Conservation (phyloP, 139 green algal species). For the Eudorina sp. region DNA sequence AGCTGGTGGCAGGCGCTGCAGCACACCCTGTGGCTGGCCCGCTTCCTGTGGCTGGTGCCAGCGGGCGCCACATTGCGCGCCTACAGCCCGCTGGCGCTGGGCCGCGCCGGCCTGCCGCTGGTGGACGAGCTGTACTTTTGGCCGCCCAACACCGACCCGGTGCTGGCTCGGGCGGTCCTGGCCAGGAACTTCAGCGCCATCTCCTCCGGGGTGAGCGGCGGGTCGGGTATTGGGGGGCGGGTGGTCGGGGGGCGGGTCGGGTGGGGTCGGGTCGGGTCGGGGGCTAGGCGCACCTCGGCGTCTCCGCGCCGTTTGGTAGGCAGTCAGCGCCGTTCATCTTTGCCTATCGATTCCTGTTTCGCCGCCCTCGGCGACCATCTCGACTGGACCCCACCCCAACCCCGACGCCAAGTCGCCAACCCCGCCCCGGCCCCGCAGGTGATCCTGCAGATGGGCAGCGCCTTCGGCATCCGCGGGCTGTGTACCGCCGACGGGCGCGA, state of each 20-base stretch:
- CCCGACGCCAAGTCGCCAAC: too few species aligned
- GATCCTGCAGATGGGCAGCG: constrained; percentile 46
- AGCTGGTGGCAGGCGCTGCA: constrained; percentile 54
- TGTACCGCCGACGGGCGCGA: constrained; percentile 40
- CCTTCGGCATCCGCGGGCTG: constrained; percentile 53
- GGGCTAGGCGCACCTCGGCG: too few species aligned
- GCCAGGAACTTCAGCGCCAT: constrained; percentile 66
- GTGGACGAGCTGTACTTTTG: constrained; percentile 68
- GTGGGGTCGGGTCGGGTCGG: too few species aligned
- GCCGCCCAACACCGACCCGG: constrained; percentile 60
- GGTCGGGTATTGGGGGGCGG: too few species aligned
- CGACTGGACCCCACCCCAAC: neutral
- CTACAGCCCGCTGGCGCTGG: constrained; percentile 48
- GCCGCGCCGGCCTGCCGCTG: constrained; percentile 8
- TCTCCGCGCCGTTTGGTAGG: too few species aligned
- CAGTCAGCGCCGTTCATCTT: too few species aligned
- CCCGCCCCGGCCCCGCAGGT: too few species aligned
- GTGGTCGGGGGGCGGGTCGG: too few species aligned
- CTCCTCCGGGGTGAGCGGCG: constrained; percentile 47
- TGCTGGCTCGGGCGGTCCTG: constrained; percentile 57
- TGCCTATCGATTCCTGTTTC: too few species aligned
- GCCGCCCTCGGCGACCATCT: neutral
- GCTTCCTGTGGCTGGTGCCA: constrained; percentile 51
- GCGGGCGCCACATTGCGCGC: constrained; percentile 39
- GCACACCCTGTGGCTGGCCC: constrained; percentile 39